Evolutionary conservation across 2,329 filamentous ascomycete species (phyloP), one percentile per base, ranked within the genome.

Genomic region (Aspergillus floridensis): DNA sequence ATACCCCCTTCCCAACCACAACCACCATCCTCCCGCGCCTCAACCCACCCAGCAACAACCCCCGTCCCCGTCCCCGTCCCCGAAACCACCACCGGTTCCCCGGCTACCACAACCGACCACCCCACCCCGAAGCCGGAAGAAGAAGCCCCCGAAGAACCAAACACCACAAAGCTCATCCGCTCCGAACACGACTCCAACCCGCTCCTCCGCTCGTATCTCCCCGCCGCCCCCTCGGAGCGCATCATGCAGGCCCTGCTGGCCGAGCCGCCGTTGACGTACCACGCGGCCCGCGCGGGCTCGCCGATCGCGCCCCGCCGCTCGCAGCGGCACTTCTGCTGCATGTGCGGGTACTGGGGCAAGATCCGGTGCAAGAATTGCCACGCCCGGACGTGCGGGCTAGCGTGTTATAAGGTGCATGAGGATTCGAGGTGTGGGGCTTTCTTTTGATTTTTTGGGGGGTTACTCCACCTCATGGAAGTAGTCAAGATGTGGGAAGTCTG

Each of bases 341-440:
- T 82, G 61, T 82, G 80, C 64, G 80, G 80, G 11, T 82, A 81
- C 57, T 82, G 80, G 80, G 80, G 80, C 0, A 78, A 78, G 64
- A 75, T 81, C 31, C 74, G 76, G 64, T 82, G 80, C 66, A 74
- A 74, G 67, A 80, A 73, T 57, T 82, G 80, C 64, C 77, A 76
- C 56, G 71, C 76, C 55, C 67, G 79, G 62, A 79, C 76, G 10
- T 82, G 80, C 69, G 77, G 80, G 41, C 61, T 81, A 58, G 78
- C 78, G 53, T 82, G 80, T 65, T 81, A 80, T 64, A 75, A 72
- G 56, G 68, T 75, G 3, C 80, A 82, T 72, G 78, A 80, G 63
- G 80, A 80, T 60, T 79, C 77, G 47, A 72, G 76, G 54, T 80
- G 78, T 67, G 76, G 76, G 29, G 73, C 76, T 7, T 77, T 78